Percentiles rank a stretch among this genome's conserved stretches.
phyloP scores from a whole-genome alignment of 768 basidiomycete genomes.

The Pleurotus giganteus region DNA sequence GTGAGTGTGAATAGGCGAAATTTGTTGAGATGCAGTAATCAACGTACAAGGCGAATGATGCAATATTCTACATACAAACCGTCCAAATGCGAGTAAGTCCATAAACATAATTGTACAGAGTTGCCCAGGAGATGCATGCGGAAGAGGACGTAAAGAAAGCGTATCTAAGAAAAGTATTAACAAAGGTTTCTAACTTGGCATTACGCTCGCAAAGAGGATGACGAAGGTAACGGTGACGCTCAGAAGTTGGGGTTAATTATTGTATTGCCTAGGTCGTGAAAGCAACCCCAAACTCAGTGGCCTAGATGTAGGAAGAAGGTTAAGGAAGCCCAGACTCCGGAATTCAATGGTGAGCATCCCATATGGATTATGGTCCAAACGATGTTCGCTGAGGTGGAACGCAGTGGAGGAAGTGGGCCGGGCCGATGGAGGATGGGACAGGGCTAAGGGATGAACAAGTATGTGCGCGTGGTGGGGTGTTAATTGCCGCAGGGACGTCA shows the following conservation, averaged over 20 bases:
- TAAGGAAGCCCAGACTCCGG: no score
- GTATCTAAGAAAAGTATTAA: not conserved
- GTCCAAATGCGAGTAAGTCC: not conserved
- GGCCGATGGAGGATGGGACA: not conserved
- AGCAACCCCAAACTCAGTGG: not conserved
- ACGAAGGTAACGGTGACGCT: not conserved
- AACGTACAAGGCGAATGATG: no score
- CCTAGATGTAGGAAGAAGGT: not conserved
- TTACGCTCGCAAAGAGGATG: not conserved
- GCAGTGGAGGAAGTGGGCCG: not conserved
- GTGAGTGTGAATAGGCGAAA: not conserved
- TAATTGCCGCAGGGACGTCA: not conserved
- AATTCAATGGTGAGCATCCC: no score
- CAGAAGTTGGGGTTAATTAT: not conserved
- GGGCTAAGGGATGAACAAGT: not conserved
- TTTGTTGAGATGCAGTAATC: no score
- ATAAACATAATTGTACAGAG: not conserved
- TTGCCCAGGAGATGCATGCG: not conserved
- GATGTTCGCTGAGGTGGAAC: not conserved
- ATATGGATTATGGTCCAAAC: no score
- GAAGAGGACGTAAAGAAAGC: not conserved
- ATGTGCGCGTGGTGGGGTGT: not conserved
- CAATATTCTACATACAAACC: slow-evolving; percentile 1
- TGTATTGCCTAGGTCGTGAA: not conserved
- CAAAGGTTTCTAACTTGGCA: not conserved